Conservation (phyloP, 176 grass and related monocot species). For the Luzula sylvatica region DNA sequence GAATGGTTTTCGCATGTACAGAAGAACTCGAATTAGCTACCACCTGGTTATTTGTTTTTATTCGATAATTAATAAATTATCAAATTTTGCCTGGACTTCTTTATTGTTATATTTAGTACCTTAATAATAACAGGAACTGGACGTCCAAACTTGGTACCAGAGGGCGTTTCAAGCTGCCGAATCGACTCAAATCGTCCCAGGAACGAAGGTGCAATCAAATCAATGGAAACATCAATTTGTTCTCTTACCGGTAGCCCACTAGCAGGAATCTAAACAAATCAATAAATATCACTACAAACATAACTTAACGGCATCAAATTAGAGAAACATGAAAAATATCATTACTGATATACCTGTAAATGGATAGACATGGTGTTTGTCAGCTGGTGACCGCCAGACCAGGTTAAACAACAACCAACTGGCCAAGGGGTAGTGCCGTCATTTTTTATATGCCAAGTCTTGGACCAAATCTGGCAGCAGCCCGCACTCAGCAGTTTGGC, state of each 20-base stretch:
- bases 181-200: neutral
- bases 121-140: neutral
- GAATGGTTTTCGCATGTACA: neutral
- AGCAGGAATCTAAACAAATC: neutral
- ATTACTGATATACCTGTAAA: slow-evolving; percentile 1
- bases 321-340: neutral
- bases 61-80: neutral
- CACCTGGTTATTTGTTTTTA: neutral
- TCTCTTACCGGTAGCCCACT: neutral
- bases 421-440: neutral
- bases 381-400: neutral
- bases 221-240: neutral
- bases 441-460: neutral
- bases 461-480: too few species aligned
- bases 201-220: neutral
- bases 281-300: neutral
- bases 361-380: neutral
- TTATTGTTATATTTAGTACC: neutral
- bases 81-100: neutral
- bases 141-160: neutral
- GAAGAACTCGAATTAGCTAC: neutral
- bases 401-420: neutral
- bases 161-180: neutral
- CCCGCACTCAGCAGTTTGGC: too few species aligned
- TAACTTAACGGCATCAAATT: neutral